Percentiles rank a stretch among this genome's conserved stretches.
Conservation (phyloP, 2,329 filamentous ascomycete species). For the Cordyceps cicadae region DNA sequence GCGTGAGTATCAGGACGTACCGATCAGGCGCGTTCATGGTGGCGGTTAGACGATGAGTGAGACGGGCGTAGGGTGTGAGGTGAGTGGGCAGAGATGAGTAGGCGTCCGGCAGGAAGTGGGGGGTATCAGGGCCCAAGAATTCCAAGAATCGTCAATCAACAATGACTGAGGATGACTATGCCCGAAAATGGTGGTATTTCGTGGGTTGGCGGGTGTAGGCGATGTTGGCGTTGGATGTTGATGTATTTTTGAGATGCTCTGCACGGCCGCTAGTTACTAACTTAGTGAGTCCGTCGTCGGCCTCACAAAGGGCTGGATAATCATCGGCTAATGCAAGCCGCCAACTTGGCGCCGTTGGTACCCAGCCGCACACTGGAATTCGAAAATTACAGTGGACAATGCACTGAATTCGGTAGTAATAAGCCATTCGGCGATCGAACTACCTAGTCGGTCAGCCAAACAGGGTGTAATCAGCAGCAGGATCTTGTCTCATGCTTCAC, state of each 20-base stretch:
- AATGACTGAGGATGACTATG: not conserved
- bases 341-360: not conserved
- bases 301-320: constrained; percentile 5
- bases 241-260: not conserved
- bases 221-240: not conserved
- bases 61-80: not conserved
- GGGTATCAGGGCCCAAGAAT: not conserved
- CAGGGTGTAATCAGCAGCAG: not conserved
- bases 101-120: not conserved
- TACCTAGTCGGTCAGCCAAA: not conserved
- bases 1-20: constrained; percentile 28
- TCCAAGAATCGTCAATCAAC: not conserved
- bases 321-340: constrained; percentile 6
- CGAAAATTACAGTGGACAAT: too few relatives aligned
- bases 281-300: not conserved
- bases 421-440: too few relatives aligned
- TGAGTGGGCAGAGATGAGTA: not conserved
- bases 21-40: constrained; percentile 49
- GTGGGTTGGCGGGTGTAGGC: not conserved
- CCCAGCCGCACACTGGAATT: too few relatives aligned
- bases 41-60: not conserved
- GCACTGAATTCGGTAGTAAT: too few relatives aligned
- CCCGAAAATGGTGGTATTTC: not conserved
- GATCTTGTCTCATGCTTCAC: not conserved
- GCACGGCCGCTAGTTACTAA: not conserved